Evolutionary conservation across 2,329 filamentous ascomycete species (phyloP).

Genomic region (Aspergillus candidus): DNA sequence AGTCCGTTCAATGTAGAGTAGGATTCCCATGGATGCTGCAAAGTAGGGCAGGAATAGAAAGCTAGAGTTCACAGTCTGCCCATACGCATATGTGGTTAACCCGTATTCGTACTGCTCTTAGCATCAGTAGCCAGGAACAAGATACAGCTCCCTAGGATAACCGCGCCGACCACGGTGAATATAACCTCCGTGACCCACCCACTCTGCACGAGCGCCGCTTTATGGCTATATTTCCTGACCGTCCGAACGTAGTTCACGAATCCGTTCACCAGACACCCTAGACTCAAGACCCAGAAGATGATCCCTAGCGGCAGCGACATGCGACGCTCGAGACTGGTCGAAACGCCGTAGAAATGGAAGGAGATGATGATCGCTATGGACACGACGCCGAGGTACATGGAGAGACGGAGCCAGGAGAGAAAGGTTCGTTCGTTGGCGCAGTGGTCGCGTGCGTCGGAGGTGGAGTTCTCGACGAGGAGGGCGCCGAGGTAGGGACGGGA

Average conservation of each 20-base stretch:
- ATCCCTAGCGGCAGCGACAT: constrained; percentile 79
- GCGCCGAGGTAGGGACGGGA: constrained; percentile 52
- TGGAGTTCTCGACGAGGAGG: constrained; percentile 60
- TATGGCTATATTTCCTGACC: constrained; percentile 73
- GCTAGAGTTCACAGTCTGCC: too few relatives aligned
- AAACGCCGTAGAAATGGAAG: constrained; percentile 77
- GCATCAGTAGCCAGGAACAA: constrained; percentile 39
- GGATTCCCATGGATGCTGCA: too few relatives aligned
- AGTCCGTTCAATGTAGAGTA: neutral
- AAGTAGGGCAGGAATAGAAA: too few relatives aligned
- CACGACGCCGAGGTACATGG: constrained; percentile 86
- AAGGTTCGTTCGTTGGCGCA: constrained; percentile 67
- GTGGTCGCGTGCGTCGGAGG: constrained; percentile 61
- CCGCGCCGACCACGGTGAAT: constrained; percentile 39
- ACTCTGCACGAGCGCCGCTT: constrained; percentile 78
- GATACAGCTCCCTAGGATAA: constrained; percentile 41
- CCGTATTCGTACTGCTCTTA: constrained; percentile 2
- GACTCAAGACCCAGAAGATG: constrained; percentile 77
- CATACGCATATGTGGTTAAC: too few relatives aligned
- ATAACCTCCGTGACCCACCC: constrained; percentile 90
- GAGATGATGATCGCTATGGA: constrained; percentile 85
- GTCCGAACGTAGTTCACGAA: constrained; percentile 80
- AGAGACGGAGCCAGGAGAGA: constrained; percentile 82
- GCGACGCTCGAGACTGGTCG: constrained; percentile 63
- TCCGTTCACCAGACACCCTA: constrained; percentile 70